phyloP scores from a whole-genome alignment of 1,284 basidiomycete genomes.

The Marasmius sp. region DNA sequence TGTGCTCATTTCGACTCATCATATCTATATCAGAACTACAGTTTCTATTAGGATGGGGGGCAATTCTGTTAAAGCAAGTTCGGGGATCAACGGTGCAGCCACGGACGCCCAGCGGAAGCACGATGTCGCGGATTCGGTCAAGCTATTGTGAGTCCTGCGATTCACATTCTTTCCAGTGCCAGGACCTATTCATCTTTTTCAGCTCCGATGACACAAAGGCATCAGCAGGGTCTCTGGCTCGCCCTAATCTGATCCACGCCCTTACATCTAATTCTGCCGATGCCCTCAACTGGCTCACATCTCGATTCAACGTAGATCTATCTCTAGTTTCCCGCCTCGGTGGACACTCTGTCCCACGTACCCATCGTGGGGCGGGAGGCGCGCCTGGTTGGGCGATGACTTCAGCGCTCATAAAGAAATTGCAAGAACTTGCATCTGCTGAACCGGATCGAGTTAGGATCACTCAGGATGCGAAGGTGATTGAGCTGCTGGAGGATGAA shows the following conservation, averaged over 20 bases:
- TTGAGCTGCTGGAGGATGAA: slow-evolving; percentile 67
- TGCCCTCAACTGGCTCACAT: slow-evolving; percentile 82
- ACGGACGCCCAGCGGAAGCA: slow-evolving; percentile 64
- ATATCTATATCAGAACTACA: neutral
- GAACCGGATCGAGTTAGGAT: slow-evolving; percentile 74
- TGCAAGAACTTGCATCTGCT: slow-evolving; percentile 72
- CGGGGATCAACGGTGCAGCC: slow-evolving; percentile 79
- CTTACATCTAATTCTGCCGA: slow-evolving; percentile 80
- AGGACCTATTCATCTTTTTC: neutral
- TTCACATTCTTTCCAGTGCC: neutral
- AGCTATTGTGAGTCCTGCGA: slow-evolving; percentile 42
- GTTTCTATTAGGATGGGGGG: slow-evolving; percentile 47
- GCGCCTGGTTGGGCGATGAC: slow-evolving; percentile 86
- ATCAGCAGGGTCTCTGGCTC: slow-evolving; percentile 78
- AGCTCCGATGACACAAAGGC: slow-evolving; percentile 80
- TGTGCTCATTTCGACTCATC: neutral
- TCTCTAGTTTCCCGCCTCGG: slow-evolving; percentile 83
- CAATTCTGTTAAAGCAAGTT: slow-evolving; percentile 83
- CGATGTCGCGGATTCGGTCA: slow-evolving; percentile 65
- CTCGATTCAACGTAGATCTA: slow-evolving; percentile 76
- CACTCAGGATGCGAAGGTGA: slow-evolving; percentile 77
- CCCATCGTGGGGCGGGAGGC: slow-evolving; percentile 80
- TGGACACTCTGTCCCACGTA: slow-evolving; percentile 79
- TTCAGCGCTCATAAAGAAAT: slow-evolving; percentile 77
- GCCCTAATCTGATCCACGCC: slow-evolving; percentile 83